Evolutionary conservation across 306 rosid species (phyloP), one percentile per base, ranked within the genome.

Genomic region (Albizia julibrissin): DNA sequence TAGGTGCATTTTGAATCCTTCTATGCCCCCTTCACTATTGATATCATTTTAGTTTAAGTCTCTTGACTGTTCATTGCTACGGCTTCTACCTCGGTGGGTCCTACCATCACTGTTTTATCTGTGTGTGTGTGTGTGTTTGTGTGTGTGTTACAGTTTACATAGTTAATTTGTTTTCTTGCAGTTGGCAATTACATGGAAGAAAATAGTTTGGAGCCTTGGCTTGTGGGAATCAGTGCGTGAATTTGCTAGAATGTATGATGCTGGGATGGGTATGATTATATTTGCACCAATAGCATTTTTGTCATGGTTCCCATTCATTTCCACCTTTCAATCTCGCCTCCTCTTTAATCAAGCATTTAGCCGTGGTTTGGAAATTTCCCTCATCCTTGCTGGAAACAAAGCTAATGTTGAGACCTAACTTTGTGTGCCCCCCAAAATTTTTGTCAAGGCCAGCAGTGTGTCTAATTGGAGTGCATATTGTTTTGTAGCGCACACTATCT

Each of bases 321-420:
- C 99, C 50, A 95, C 99, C 29, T 93, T 95, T 88, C 99, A 93
- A 84, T 95, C 99, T 72, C 98, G 99, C 56, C 97, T 95, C 76
- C 94, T 95, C 78, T 95, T 92, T 66, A 95, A 95, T 84, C 99
- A 95, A 92, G 99, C 99, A 42, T 95, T 93, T 79, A 95, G 98
- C 76, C 99, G 99, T 42, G 99, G 99, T 50, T 88, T 95, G 84
- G 98, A 95, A 84, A 95, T 95, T 80, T 95, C 99, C 2, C 83
- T 95, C 88, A 95, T 95, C 88, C 99, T 95, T 71, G 91, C 99
- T 34, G 99, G 99, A 84, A 95, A 93, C 86, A 95, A 93, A 82
- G 96, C 99, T 47, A 95, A 95, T 58, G 93, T 95, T 68, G 93
- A 93, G 33, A 13, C 78, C 66, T 91, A 84, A 71, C 18, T 50